These are phyloP conservation scores for Phlyctochytrium arcticum DNA, from an alignment of 192 early-diverging fungal species.

Conservation along the genomic window DNA sequence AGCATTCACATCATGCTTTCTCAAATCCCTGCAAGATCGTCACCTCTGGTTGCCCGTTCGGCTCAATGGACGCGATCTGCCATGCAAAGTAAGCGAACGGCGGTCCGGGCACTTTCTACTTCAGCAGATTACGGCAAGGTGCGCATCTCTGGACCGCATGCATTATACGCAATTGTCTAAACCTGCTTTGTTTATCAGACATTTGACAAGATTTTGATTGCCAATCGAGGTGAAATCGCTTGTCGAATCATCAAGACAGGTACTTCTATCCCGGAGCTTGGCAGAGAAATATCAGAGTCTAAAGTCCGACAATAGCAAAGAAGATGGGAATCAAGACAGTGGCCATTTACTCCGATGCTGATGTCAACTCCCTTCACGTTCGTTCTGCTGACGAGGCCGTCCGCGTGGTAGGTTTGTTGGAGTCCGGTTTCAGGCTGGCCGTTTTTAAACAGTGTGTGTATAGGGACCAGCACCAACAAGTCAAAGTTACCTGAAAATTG, in stretches of 20 bases:
- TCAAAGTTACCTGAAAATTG: slow-evolving; percentile 79
- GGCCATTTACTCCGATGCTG: slow-evolving; percentile 89
- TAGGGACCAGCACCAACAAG: slow-evolving; percentile 71
- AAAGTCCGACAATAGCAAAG: slow-evolving; percentile 62
- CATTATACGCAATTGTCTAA: no score
- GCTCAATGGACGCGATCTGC: not conserved
- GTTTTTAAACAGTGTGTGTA: slow-evolving; percentile 41
- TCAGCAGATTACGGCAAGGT: slow-evolving; percentile 15
- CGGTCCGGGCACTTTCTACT: not conserved
- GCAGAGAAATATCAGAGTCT: no score
- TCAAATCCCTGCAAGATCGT: no score
- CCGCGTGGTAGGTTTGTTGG: slow-evolving; percentile 49
- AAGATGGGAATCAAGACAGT: slow-evolving; percentile 95
- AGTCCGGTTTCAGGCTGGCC: not conserved
- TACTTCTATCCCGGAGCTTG: not conserved
- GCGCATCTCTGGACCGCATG: not conserved
- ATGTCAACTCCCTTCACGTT: slow-evolving; percentile 83
- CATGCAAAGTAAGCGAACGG: not conserved
- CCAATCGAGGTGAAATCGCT: slow-evolving; percentile 96
- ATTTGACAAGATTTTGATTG: slow-evolving; percentile 91
- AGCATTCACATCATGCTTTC: no score
- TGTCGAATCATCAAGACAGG: slow-evolving; percentile 83
- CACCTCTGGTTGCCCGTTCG: no score
- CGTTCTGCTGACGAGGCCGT: slow-evolving; percentile 91
- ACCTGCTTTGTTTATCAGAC: no score